phyloP scores from a whole-genome alignment of 139 green algal species.

The Nannochloris sp. region DNA sequence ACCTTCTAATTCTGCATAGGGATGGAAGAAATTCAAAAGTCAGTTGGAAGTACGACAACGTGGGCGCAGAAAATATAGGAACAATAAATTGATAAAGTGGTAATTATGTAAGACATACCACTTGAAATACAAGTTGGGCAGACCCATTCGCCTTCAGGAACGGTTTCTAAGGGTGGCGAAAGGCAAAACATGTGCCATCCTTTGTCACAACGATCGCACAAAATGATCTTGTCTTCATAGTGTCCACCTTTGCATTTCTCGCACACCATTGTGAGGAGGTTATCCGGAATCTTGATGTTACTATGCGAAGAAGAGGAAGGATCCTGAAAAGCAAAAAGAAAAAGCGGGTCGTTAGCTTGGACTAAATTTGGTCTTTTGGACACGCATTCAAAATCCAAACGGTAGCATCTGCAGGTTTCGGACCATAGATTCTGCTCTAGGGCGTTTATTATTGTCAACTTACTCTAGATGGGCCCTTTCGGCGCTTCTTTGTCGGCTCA shows the following conservation, averaged over 20 bases:
- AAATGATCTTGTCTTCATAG: conserved; percentile 67
- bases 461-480: not conserved
- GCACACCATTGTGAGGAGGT: conserved; percentile 45
- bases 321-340: no score
- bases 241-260: conserved; percentile 55
- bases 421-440: no score
- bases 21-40: not conserved
- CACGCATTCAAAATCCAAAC: no score
- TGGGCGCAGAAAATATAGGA: not conserved
- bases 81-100: no score
- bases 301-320: no score
- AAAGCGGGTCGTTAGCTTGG: no score
- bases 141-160: conserved; percentile 77
- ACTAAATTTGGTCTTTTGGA: no score
- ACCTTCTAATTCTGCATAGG: conserved; percentile 9
- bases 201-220: conserved; percentile 75
- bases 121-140: conserved; percentile 62
- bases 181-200: conserved; percentile 75
- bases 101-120: conserved; percentile 17
- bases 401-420: no score
- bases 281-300: conserved; percentile 27
- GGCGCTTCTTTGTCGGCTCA: conserved; percentile 15
- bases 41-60: not conserved
- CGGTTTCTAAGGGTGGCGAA: conserved; percentile 47
- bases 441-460: no score